Base-by-base conservation (phyloP, 176 grass and related monocot genomes). In the Puccinellia tenuiflora region DNA sequence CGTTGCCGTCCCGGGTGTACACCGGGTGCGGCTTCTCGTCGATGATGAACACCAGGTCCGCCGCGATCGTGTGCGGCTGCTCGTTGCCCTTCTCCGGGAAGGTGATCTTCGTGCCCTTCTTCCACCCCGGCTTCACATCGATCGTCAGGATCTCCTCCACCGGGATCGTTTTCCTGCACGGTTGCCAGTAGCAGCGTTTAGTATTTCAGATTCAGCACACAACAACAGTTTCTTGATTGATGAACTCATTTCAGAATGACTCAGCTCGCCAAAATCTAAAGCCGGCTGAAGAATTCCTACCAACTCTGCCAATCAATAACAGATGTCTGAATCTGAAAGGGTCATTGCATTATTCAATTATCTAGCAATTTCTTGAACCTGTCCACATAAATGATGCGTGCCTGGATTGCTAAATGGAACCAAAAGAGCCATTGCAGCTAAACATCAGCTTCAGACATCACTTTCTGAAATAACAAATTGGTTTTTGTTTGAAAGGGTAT, bases 51-150 rank as follows among this genome's bases (percentile, higher is more conserved):
- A 95, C 90, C 0, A 98, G 83, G 84, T 98, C 96, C 0, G 92
- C 90, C 0, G 96, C 85, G 16, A 93, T 81, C 6, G 89, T 82
- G 43, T 95, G 77, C 7, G 87, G 87, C 33, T 90, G 81, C 68
- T 98, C 96, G 39, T 98, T 95, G 65, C 96, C 96, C 45, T 74
- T 74, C 70, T 98, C 92, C 0, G 90, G 89, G 82, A 98, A 98
- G 21, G 96, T 98, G 75, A 98, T 98, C 88, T 98, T 98, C 12
- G 96, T 98, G 48, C 96, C 96, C 76, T 98, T 95, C 87, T 98
- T 98, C 96, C 96, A 98, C 12, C 96, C 96, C 0, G 96, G 92
- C 82, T 98, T 98, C 79, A 98, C 88, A 7, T 98, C 92, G 18
- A 98, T 98, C 3, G 90, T 91, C 29, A 98, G 46, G 60, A 98